phyloP scores from a whole-genome alignment of 495 filamentous ascomycete genomes.

The Tuber microsphaerosporum region DNA sequence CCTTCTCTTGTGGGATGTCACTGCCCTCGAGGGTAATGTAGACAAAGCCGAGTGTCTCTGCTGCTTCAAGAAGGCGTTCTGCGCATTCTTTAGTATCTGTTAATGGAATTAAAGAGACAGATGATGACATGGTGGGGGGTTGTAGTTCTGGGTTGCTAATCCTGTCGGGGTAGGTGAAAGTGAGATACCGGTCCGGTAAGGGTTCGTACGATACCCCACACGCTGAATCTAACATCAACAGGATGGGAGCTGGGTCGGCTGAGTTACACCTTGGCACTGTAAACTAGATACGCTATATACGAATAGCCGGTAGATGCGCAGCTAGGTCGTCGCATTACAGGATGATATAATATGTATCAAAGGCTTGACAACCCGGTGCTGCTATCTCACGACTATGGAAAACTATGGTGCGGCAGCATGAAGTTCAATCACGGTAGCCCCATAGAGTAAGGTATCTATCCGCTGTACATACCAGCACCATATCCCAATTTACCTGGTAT shows the following conservation, averaged over 20 bases:
- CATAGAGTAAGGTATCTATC: neutral
- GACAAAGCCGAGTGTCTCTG: conserved; percentile 74
- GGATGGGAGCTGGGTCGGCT: neutral
- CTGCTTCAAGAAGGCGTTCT: conserved; percentile 68
- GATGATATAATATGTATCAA: neutral
- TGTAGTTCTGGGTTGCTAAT: neutral
- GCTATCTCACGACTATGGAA: neutral
- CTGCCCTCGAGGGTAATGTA: conserved; percentile 69
- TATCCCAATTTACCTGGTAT: neutral
- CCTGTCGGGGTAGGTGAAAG: neutral
- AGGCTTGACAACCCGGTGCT: neutral
- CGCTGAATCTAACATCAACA: neutral
- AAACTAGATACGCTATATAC: neutral
- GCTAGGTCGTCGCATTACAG: neutral
- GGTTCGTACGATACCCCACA: too few relatives aligned
- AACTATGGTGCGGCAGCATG: neutral
- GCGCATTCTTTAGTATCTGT: conserved; percentile 55
- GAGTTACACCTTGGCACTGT: neutral
- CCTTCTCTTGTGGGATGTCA: conserved; percentile 59
- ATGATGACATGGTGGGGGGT: conserved; percentile 19
- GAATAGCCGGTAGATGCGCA: neutral
- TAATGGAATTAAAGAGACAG: conserved; percentile 78
- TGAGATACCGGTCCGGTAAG: too few relatives aligned
- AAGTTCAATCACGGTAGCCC: neutral
- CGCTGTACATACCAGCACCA: neutral